These are phyloP conservation scores for Saksenaea oblongispora DNA, from an alignment of 371 early-diverging fungal species.

Conservation along the genomic window DNA sequence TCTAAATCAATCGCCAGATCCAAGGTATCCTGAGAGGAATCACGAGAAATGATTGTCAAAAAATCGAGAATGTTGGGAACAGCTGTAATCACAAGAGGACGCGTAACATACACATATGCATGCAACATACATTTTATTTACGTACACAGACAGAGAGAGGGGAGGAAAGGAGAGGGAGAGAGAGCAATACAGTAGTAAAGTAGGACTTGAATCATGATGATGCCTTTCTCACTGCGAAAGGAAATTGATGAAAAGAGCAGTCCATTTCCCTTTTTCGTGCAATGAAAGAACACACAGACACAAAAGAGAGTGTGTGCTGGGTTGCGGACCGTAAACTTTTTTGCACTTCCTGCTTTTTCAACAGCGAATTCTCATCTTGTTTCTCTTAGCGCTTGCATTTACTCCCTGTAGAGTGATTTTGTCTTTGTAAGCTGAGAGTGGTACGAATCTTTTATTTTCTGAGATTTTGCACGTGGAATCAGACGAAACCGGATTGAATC, in stretches of 20 bases:
- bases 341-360: conserved; percentile 4
- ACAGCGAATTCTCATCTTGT: background rate
- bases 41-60: background rate
- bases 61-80: background rate
- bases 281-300: too few species aligned
- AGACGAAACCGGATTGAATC: background rate
- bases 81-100: background rate
- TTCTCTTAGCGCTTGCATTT: background rate
- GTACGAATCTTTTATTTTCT: background rate
- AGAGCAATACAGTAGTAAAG: background rate
- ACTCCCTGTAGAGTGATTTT: background rate
- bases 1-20: background rate
- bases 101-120: too few species aligned
- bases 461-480: background rate
- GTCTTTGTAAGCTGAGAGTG: background rate
- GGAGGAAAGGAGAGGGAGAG: background rate
- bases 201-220: background rate
- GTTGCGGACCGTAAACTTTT: conserved; percentile 4
- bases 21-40: background rate
- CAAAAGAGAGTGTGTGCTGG: background rate
- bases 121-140: too few species aligned
- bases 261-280: background rate
- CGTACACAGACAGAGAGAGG: background rate
- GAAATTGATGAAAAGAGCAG: background rate
- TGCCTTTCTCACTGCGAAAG: background rate